Percentiles rank a stretch among this genome's conserved stretches.
Evolutionary conservation across 2,329 filamentous ascomycete genomes (phyloP).

Genomic region (Aspergillus clavatus): DNA sequence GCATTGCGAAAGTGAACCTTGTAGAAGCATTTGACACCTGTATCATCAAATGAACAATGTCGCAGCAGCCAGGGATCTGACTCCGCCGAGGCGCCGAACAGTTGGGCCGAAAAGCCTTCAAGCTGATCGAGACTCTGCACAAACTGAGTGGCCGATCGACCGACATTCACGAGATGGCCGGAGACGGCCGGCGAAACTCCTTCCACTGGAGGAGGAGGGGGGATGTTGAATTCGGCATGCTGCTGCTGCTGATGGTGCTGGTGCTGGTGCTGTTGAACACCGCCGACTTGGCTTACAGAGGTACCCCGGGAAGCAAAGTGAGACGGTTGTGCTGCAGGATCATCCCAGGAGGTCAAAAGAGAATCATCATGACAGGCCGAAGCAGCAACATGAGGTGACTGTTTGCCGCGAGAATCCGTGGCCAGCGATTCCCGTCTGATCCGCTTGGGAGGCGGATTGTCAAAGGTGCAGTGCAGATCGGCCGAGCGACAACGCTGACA

Average conservation of each 20-base stretch:
- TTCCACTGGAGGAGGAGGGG: constrained; percentile 7
- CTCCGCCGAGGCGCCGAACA: constrained; percentile 30
- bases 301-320: constrained; percentile 1
- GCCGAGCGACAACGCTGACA: constrained; percentile 25
- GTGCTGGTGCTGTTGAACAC: neutral
- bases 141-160: constrained; percentile 20
- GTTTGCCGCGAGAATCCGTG: constrained; percentile 7
- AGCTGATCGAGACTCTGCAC: constrained; percentile 29
- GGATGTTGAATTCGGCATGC: constrained; percentile 11
- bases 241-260: no score
- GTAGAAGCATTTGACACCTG: constrained; percentile 32
- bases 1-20: constrained; percentile 37
- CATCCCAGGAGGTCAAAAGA: constrained; percentile 5
- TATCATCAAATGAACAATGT: constrained; percentile 36
- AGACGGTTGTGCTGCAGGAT: no score
- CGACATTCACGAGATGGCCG: constrained; percentile 15
- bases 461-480: constrained; percentile 22
- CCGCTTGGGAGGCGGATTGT: constrained; percentile 21
- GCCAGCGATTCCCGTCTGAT: constrained; percentile 8
- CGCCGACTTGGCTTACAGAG: constrained; percentile 1
- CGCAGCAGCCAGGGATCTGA: constrained; percentile 35
- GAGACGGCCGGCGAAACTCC: constrained; percentile 13
- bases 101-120: constrained; percentile 24
- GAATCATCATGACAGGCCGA: constrained; percentile 5
- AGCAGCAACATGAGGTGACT: constrained; percentile 4